These are phyloP conservation scores for Rhynchospora tenuis DNA, from an alignment of 176 grass and related monocot species.

Conservation along the genomic window DNA sequence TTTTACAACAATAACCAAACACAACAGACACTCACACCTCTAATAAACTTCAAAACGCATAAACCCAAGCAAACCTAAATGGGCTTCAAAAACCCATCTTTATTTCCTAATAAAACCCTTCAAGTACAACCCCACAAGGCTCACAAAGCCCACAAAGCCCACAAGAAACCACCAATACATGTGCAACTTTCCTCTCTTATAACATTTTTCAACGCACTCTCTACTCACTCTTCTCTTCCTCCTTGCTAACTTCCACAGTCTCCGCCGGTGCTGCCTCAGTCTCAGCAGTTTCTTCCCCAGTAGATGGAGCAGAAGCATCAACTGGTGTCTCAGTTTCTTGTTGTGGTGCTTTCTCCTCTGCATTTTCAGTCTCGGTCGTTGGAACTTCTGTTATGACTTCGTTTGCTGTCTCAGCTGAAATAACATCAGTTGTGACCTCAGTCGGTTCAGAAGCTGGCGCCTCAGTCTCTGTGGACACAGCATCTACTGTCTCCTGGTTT, in stretches of 20 bases:
- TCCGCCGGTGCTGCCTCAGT: background rate
- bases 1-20: constrained; percentile 11
- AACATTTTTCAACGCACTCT: background rate
- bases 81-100: constrained; percentile 6
- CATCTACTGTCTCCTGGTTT: background rate
- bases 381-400: background rate
- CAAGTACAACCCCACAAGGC: background rate
- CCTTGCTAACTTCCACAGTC: constrained; percentile 17
- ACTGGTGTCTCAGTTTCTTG: background rate
- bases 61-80: background rate
- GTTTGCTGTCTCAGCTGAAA: background rate
- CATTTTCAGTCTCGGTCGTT: background rate
- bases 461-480: background rate
- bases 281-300: background rate
- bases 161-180: background rate
- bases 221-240: constrained; percentile 18
- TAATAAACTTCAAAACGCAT: background rate
- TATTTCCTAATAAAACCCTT: background rate
- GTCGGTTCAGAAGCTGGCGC: background rate
- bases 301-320: background rate
- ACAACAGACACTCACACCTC: background rate
- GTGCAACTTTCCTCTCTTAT: background rate
- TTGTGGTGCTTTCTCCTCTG: background rate
- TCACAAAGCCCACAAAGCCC: background rate
- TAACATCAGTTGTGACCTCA: background rate